phyloP scores from a whole-genome alignment of 106 monocot genomes.

The Allium cepa region DNA sequence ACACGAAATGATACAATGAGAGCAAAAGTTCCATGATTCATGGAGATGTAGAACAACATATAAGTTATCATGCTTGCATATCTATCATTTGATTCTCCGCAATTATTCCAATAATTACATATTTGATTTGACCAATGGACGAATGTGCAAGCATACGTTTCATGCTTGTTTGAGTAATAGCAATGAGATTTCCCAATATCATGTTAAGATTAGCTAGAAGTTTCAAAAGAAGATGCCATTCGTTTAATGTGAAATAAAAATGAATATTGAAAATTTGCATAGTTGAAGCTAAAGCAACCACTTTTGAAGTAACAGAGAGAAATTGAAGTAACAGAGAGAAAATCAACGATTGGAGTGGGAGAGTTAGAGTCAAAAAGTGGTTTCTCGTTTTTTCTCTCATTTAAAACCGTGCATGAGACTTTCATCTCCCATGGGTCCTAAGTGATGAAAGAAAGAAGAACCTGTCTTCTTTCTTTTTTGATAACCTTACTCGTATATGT shows the following conservation, averaged over 20 bases:
- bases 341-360: background rate
- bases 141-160: background rate
- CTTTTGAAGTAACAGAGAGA: too few species aligned
- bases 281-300: too few species aligned
- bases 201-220: conserved; percentile 2
- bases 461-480: too few species aligned
- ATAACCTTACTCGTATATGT: too few species aligned
- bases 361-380: background rate
- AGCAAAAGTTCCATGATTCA: too few species aligned
- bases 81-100: too few species aligned
- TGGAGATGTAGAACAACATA: too few species aligned
- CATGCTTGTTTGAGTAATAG: background rate
- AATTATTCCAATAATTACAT: background rate
- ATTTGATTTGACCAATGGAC: background rate
- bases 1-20: too few species aligned
- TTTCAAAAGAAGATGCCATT: conserved; percentile 6
- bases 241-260: conserved; percentile 4
- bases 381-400: background rate
- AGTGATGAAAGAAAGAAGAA: background rate
- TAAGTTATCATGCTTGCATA: too few species aligned
- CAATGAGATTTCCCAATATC: background rate
- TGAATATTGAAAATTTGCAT: background rate
- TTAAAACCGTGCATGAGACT: background rate
- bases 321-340: background rate
- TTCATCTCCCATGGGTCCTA: background rate